Evolutionary conservation across 78 protist species (phyloP).

Genomic region (Dictyostelium brefeldianum): DNA sequence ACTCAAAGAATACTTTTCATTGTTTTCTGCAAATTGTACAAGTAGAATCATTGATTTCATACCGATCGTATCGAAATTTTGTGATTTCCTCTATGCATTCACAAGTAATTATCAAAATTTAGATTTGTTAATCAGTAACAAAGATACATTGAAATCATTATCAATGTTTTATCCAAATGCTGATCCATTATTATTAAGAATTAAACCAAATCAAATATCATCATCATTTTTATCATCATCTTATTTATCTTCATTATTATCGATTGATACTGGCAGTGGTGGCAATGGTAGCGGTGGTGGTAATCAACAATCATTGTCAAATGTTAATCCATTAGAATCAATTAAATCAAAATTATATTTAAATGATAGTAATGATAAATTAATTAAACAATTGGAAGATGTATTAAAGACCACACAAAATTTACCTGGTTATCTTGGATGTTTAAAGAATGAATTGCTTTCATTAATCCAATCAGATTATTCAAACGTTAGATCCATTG

Average conservation of each 20-base stretch:
- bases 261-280: neutral
- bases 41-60: slow-evolving; percentile 21
- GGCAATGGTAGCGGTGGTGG: neutral
- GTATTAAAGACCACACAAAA: slow-evolving; percentile 13
- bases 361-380: slow-evolving; percentile 7
- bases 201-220: slow-evolving; percentile 14
- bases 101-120: slow-evolving; percentile 29
- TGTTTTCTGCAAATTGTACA: slow-evolving; percentile 14
- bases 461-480: slow-evolving; percentile 14
- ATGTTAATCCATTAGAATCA: slow-evolving; percentile 1
- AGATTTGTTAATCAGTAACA: neutral
- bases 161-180: slow-evolving; percentile 51
- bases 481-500: slow-evolving; percentile 12
- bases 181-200: neutral
- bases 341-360: slow-evolving; percentile 4
- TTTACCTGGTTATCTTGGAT: neutral
- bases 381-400: slow-evolving; percentile 15
- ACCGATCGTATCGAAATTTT: slow-evolving; percentile 23
- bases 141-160: slow-evolving; percentile 6
- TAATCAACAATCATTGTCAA: neutral
- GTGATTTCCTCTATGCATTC: slow-evolving; percentile 17
- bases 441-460: slow-evolving; percentile 25
- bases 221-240: slow-evolving; percentile 5
- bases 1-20: slow-evolving; percentile 44
- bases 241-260: slow-evolving; percentile 8